Evolutionary conservation across 75 land plant genomes (phyloP).

Genomic region (Pinus albicaulis): DNA sequence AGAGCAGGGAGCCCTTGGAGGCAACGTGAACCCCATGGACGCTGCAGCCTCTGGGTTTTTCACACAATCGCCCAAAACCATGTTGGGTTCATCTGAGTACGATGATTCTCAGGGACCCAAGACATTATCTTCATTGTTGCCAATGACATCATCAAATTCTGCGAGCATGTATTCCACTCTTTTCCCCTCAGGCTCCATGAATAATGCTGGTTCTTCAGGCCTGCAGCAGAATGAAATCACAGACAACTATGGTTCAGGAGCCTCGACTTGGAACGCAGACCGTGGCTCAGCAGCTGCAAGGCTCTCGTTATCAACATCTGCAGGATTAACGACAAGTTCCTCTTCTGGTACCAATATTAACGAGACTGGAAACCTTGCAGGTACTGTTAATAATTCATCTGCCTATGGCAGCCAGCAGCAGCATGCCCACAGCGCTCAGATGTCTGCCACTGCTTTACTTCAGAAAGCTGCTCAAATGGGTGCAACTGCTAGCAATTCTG

Average conservation of each 20-base stretch:
- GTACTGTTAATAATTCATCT: constrained; percentile 8
- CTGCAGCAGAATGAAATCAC: background rate
- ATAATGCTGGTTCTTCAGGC: background rate
- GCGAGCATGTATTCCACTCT: constrained; percentile 24
- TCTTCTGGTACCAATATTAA: constrained; percentile 24
- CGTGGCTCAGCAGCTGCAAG: constrained; percentile 23
- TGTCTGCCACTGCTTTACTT: constrained; percentile 44
- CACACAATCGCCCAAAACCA: background rate
- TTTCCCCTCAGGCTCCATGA: constrained; percentile 19
- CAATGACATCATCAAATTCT: constrained; percentile 14
- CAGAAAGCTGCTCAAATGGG: constrained; percentile 52
- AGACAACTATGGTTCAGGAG: constrained; percentile 1
- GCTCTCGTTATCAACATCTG: constrained; percentile 28
- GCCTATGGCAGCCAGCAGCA: constrained; percentile 15
- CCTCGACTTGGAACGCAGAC: background rate
- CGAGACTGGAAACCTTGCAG: constrained; percentile 12
- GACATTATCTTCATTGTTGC: constrained; percentile 9
- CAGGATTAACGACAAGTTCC: constrained; percentile 25
- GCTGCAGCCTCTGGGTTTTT: constrained; percentile 5
- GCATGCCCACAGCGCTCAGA: constrained; percentile 29
- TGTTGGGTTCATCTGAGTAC: constrained; percentile 4
- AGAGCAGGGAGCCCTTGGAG: background rate
- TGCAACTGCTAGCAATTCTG: constrained; percentile 24
- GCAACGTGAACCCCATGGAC: background rate
- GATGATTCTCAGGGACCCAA: constrained; percentile 3